A percentile compares a stretch with the other conserved stretches of the same genome.
Evolutionary conservation across 1,284 basidiomycete species (phyloP).

Genomic region (Ustilago vetiveriae): DNA sequence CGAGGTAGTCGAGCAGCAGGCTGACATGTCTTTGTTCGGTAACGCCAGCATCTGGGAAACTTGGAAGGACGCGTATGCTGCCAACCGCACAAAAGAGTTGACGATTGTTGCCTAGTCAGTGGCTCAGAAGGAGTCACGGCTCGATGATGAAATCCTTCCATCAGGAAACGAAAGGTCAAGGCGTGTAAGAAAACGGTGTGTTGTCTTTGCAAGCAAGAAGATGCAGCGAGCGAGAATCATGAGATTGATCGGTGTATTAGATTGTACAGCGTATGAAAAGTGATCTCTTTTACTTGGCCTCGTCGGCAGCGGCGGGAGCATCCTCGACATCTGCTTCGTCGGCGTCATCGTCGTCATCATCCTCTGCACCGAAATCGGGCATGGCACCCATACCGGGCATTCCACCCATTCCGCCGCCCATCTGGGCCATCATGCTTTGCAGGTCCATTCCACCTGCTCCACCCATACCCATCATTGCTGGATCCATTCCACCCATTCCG

Average conservation of each 20-base stretch:
- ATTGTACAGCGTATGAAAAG: not conserved
- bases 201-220: too few relatives aligned
- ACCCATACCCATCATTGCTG: conserved; percentile 24
- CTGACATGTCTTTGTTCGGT: not conserved
- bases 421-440: conserved; percentile 27
- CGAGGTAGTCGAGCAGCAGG: too few relatives aligned
- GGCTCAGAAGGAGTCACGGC: too few relatives aligned
- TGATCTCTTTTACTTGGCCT: conserved; percentile 44
- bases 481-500: conserved; percentile 60
- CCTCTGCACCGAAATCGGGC: conserved; percentile 31
- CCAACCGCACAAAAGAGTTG: conserved; percentile 61
- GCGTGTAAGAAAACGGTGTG: too few relatives aligned
- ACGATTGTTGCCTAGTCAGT: conserved; percentile 53
- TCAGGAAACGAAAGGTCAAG: too few relatives aligned
- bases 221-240: too few relatives aligned
- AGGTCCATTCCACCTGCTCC: conserved; percentile 35
- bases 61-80: conserved; percentile 65
- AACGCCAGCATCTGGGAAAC: conserved; percentile 60
- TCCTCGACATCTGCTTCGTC: conserved; percentile 67
- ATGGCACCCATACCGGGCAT: conserved; percentile 22
- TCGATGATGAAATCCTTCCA: too few relatives aligned
- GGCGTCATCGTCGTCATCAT: conserved; percentile 54
- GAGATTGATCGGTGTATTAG: conserved; percentile 12
- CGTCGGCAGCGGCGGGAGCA: conserved; percentile 20
- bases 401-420: conserved; percentile 31